A percentile compares a stretch with the other conserved stretches of the same genome.
Evolutionary conservation across 129 eudicot species (phyloP).

Genomic region (Flaveria linearis): DNA sequence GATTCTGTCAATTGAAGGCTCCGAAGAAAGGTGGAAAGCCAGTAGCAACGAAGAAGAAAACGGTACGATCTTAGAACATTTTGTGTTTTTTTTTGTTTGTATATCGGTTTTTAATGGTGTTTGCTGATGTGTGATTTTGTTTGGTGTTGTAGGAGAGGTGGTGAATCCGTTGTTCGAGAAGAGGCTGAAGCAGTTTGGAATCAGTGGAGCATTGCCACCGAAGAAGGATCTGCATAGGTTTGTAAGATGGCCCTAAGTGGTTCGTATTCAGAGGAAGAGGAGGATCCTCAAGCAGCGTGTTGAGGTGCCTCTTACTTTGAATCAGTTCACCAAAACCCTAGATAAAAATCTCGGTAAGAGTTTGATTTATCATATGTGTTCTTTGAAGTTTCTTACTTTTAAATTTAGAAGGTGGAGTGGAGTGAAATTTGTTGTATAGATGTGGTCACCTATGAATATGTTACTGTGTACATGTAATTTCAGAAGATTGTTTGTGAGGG

Average conservation of each 20-base stretch:
- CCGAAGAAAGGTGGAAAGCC: too few relatives aligned
- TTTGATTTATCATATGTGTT: background rate
- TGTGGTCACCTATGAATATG: background rate
- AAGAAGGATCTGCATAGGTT: too few relatives aligned
- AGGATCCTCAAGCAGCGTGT: constrained; percentile 84
- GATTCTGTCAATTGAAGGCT: too few relatives aligned
- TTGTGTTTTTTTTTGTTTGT: too few relatives aligned
- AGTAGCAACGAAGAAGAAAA: constrained; percentile 79
- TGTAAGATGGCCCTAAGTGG: constrained; percentile 85
- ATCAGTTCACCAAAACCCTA: constrained; percentile 82
- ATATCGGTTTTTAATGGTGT: background rate
- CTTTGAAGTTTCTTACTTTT: too few relatives aligned
- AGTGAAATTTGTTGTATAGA: background rate
- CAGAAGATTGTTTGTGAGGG: too few relatives aligned
- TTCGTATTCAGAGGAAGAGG: constrained; percentile 77
- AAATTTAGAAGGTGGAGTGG: background rate
- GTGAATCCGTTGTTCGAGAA: constrained; percentile 75
- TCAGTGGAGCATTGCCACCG: too few relatives aligned
- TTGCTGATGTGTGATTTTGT: background rate
- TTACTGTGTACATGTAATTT: background rate
- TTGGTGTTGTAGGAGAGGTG: constrained; percentile 38
- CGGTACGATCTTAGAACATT: constrained; percentile 42
- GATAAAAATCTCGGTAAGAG: constrained; percentile 76
- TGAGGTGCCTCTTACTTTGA: constrained; percentile 91
- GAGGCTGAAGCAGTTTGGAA: too few relatives aligned